phyloP scores from a whole-genome alignment of 1,139 yeast species.

The Hanseniaspora uvarum region DNA sequence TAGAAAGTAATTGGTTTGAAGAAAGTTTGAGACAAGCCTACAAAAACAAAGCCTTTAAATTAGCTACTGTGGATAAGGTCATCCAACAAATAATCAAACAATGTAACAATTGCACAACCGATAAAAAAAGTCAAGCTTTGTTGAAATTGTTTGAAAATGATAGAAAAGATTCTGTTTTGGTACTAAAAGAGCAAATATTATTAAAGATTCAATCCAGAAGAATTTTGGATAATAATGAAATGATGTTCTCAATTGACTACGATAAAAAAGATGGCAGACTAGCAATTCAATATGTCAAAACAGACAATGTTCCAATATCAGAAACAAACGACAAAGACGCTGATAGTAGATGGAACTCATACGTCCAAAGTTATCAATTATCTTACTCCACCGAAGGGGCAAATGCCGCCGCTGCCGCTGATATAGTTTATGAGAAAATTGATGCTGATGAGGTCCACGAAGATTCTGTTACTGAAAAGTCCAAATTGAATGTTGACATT shows the following conservation, averaged over 20 bases:
- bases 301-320: slow-evolving; percentile 76
- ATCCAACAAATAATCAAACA: slow-evolving; percentile 84
- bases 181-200: slow-evolving; percentile 78
- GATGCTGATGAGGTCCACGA: slow-evolving; percentile 43
- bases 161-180: slow-evolving; percentile 45
- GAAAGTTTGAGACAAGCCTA: slow-evolving; percentile 92
- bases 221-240: slow-evolving; percentile 73
- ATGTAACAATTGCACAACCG: slow-evolving; percentile 68
- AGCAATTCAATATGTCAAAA: slow-evolving; percentile 73
- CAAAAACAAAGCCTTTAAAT: slow-evolving; percentile 81
- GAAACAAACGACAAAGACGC: slow-evolving; percentile 49
- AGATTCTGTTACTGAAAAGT: slow-evolving; percentile 30
- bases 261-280: slow-evolving; percentile 45
- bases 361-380: slow-evolving; percentile 83
- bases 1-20: slow-evolving; percentile 93
- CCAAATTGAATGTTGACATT: slow-evolving; percentile 27
- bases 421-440: slow-evolving; percentile 63
- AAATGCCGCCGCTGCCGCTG: slow-evolving; percentile 60
- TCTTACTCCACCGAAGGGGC: slow-evolving; percentile 97
- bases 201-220: slow-evolving; percentile 82
- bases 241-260: slow-evolving; percentile 79
- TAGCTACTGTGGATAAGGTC: slow-evolving; percentile 88
- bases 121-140: slow-evolving; percentile 73
- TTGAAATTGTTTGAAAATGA: slow-evolving; percentile 73
- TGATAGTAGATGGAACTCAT: slow-evolving; percentile 84